Evolutionary conservation across 2,329 filamentous ascomycete genomes (phyloP).

Genomic region (Dactylella cylindrospora): DNA sequence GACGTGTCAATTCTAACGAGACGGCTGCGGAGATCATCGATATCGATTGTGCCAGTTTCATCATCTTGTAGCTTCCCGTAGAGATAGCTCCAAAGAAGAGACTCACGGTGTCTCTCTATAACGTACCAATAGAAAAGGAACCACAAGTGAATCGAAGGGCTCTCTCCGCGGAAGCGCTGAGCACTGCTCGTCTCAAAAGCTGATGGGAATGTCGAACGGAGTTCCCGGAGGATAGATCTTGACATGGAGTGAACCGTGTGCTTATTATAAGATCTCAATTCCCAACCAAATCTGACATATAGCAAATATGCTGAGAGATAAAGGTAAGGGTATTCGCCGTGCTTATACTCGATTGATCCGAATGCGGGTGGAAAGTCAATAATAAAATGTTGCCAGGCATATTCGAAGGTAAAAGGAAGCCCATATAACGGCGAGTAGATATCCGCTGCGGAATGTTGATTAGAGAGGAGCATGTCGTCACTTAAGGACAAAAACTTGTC

Average conservation of each 20-base stretch:
- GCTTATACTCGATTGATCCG: conserved; percentile 15
- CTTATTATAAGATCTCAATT: conserved; percentile 26
- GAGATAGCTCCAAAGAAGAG: conserved; percentile 23
- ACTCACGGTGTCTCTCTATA: conserved; percentile 29
- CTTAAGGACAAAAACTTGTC: conserved; percentile 21
- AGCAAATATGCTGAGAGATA: conserved; percentile 31
- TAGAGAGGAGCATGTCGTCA: conserved; percentile 32
- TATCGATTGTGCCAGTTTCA: conserved; percentile 6
- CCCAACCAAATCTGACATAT: conserved; percentile 24
- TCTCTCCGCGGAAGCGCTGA: conserved; percentile 30
- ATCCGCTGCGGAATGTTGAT: conserved; percentile 24
- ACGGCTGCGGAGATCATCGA: neutral
- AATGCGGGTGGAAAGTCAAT: conserved; percentile 32
- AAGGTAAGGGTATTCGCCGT: conserved; percentile 25
- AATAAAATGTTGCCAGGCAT: conserved; percentile 12
- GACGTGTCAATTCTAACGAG: conserved; percentile 18
- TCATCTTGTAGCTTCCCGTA: conserved; percentile 22
- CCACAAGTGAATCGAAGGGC: conserved; percentile 31
- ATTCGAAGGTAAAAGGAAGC: conserved; percentile 27
- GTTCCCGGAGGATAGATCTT: conserved; percentile 19
- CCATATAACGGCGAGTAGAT: conserved; percentile 27
- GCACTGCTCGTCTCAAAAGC: conserved; percentile 28
- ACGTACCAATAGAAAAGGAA: conserved; percentile 41
- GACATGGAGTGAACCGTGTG: conserved; percentile 35
- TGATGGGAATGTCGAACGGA: conserved; percentile 32